Conservation (phyloP, 495 filamentous ascomycete genomes). For the Pseudevernia furfuracea region DNA sequence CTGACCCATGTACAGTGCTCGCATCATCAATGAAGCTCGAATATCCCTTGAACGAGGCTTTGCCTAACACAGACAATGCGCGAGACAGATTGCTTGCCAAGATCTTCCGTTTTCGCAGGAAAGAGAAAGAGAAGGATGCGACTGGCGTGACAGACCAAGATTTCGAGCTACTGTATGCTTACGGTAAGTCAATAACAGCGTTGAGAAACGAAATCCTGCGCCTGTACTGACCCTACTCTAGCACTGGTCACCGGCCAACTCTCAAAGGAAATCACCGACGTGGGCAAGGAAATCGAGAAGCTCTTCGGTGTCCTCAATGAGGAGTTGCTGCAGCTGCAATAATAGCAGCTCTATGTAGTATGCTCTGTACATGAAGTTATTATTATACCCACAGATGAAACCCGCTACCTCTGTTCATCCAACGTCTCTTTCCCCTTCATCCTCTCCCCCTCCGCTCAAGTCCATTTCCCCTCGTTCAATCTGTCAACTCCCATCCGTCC, state of each 20-base stretch:
- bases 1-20: slow-evolving; percentile 50
- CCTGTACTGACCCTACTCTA: background rate
- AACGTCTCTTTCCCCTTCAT: background rate
- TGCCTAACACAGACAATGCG: slow-evolving; percentile 73
- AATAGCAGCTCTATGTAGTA: background rate
- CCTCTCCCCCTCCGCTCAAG: background rate
- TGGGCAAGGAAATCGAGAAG: slow-evolving; percentile 43
- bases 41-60: slow-evolving; percentile 79
- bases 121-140: slow-evolving; percentile 49
- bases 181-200: slow-evolving; percentile 41
- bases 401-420: background rate
- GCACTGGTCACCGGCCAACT: slow-evolving; percentile 46
- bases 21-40: slow-evolving; percentile 88
- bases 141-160: slow-evolving; percentile 55
- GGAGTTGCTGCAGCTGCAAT: slow-evolving; percentile 62
- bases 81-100: slow-evolving; percentile 82
- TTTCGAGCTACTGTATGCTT: slow-evolving; percentile 66
- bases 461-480: background rate
- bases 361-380: background rate
- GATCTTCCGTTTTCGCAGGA: slow-evolving; percentile 74
- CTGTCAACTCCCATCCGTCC: background rate
- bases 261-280: slow-evolving; percentile 42
- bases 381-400: background rate
- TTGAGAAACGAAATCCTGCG: too few relatives aligned
- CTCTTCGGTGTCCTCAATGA: slow-evolving; percentile 70